phyloP scores from a whole-genome alignment of 768 basidiomycete species.

The Agaricus blazei region DNA sequence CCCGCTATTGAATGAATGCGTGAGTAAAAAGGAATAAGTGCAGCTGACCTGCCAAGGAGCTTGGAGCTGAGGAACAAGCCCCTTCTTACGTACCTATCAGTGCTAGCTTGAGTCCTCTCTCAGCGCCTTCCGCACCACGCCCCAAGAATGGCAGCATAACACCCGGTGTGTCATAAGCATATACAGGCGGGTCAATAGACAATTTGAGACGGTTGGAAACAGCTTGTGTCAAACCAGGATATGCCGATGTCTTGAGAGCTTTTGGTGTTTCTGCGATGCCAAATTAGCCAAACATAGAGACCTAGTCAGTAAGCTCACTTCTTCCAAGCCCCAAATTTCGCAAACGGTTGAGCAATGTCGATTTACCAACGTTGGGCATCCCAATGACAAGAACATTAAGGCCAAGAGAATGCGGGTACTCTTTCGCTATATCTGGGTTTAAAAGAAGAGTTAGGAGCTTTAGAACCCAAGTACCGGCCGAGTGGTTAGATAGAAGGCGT shows the following conservation, averaged over 20 bases:
- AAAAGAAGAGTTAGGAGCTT: neutral
- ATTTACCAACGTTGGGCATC: constrained; percentile 99
- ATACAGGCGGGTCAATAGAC: constrained; percentile 73
- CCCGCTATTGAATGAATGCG: constrained; percentile 51
- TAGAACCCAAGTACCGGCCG: constrained; percentile 2
- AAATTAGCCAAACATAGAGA: constrained; percentile 7
- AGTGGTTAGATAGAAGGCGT: constrained; percentile 13
- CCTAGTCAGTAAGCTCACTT: constrained; percentile 45
- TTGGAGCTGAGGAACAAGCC: constrained; percentile 11
- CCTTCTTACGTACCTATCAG: constrained; percentile 71
- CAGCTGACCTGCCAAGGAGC: constrained; percentile 14
- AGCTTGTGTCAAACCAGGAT: constrained; percentile 86
- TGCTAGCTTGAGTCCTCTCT: constrained; percentile 89
- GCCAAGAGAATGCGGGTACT: constrained; percentile 65
- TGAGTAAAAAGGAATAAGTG: constrained; percentile 12
- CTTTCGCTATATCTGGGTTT: constrained; percentile 58
- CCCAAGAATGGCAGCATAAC: constrained; percentile 97
- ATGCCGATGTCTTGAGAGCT: constrained; percentile 82
- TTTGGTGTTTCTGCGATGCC: constrained; percentile 63
- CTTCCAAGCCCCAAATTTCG: constrained; percentile 83
- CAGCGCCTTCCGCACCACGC: constrained; percentile 76
- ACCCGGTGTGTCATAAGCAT: constrained; percentile 94
- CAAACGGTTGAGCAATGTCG: constrained; percentile 86
- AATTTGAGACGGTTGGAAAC: constrained; percentile 88
- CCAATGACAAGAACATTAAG: constrained; percentile 91